These are phyloP conservation scores for Carex parvula DNA, from an alignment of 176 grass and related monocot genomes.

Conservation along the genomic window DNA sequence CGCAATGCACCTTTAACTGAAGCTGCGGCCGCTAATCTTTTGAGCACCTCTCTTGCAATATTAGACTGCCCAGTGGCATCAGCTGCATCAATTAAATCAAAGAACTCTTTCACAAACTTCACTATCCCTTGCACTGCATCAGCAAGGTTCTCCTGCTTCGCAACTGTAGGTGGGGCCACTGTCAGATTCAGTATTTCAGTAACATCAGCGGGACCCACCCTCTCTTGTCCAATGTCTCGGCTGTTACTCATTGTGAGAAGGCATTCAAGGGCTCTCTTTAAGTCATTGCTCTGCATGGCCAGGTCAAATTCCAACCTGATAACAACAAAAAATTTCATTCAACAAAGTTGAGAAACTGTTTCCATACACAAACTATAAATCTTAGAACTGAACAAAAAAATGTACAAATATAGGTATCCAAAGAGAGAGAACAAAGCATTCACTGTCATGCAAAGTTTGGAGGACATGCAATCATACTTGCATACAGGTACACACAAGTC, in stretches of 20 bases:
- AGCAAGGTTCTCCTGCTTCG: constrained; percentile 93
- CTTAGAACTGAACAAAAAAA: neutral
- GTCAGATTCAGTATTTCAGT: constrained; percentile 96
- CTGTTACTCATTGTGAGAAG: constrained; percentile 99
- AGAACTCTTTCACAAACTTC: constrained; percentile 98
- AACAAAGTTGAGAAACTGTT: neutral
- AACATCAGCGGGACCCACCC: constrained; percentile 46
- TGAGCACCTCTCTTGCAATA: constrained; percentile 90
- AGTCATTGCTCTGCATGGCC: constrained; percentile 96
- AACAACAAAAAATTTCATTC: constrained; percentile 24
- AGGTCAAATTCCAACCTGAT: constrained; percentile 96
- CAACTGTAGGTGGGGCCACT: constrained; percentile 63
- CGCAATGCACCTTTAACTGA: constrained; percentile 94
- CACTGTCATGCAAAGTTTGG: neutral
- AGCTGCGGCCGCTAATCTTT: constrained; percentile 91
- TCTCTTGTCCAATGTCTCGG: constrained; percentile 80
- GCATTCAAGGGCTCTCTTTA: constrained; percentile 95
- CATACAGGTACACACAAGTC: neutral
- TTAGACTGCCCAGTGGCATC: constrained; percentile 96
- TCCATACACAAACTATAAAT: neutral
- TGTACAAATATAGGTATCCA: neutral
- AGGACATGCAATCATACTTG: neutral
- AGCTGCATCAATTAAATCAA: constrained; percentile 92
- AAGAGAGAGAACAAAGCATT: neutral
- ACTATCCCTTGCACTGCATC: constrained; percentile 96